Evolutionary conservation across 768 basidiomycete genomes (phyloP), one percentile per base, ranked within the genome.

Genomic region (Naganishia vaughanmartiniae): DNA sequence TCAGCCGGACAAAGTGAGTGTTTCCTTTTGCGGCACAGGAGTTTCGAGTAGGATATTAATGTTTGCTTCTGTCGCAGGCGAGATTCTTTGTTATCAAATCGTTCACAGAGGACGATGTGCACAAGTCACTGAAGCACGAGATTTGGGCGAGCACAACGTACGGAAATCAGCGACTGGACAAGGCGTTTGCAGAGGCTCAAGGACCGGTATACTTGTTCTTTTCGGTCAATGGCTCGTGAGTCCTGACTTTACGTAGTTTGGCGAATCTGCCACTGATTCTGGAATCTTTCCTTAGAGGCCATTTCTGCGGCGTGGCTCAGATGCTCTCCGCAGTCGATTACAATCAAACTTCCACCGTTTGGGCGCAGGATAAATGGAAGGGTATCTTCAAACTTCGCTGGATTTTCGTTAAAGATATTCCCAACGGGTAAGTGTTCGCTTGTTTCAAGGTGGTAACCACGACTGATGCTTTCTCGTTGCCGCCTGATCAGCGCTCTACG

Each of bases 351-450:
- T 93, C 91, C 72, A 97, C 90, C 0, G 96, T 99, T 24, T 99
- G 96, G 96, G 94, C 94, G 0, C 94, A 94, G 39, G 94, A 98
- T 82, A 99, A 99, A 80, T 99, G 96, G 96, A 98, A 99, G 82
- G 96, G 96, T 28, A 92, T 98, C 65, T 96, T 99, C 85, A 95
- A 94, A 83, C 92, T 99, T 30, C 87, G 89, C 69, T 98, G 96
- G 96, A 89, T 98, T 73, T 98, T 93, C 79, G 93, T 99, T 69
- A 89, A 93, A 69, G 95, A 97, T 78, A 93, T 82, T 14, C 79
- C 80, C 2, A 77, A 79, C 10, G 71, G 72, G 78, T 79, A 54
- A 72, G 79, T 78, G 19, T 4, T 34, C 56, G 19, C 28, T 39
- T 26, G 28, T 36, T 19, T 39, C 3, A 2, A 39, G 30, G 24